Base-by-base conservation (phyloP, 306 rosid species). In the Corylus americana region DNA sequence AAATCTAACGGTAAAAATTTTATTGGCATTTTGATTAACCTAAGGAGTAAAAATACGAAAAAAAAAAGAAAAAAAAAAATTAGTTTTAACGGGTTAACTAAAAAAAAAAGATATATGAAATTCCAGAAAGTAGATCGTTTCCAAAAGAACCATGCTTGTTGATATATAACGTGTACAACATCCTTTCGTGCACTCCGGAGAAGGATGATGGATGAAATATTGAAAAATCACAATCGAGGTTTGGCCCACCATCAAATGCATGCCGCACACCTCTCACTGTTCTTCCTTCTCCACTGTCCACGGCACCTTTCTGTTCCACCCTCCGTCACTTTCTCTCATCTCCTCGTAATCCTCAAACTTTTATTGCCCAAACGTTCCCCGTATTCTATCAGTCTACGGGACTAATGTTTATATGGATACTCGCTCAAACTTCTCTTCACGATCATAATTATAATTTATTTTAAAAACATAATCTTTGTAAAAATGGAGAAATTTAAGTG, bases 231-330 rank as follows among this genome's bases (percentile, higher is more conserved):
- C 45, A 16, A 16, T 18, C 25, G 2, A 64, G 18, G 39, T 6
- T 59, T 37, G 50, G 37, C 8, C 76, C 55, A 37, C 77, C 10
- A 29, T 10, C 54, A 42, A 74, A 44, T 70, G 35, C 3, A 31
- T 51, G 80, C 71, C 22, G 51, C 17, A 48, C 55, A 62, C 22
- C 3, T 50, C 70, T 51, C 48, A 25, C 29, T 55, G 44, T 47
- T 51, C 13, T n/a, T 10, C 20, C 12, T 22, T 53, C 82, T 58
- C 78, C 63, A 57, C 83, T 88, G 80, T 78, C 83, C 90, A 83
- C 82, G 81, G 76, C 88, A 55, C 68, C 7, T 71, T 29, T 50
- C 47, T 8, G 53, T 63, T 20, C 47, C 20, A 54, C 16, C 47
- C 0, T 29, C 35, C n/a, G 81, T 71, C 11, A 42, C 71, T 63